Percentiles rank a stretch among this genome's conserved stretches.
phyloP scores from a whole-genome alignment of 2,329 filamentous ascomycete species.

The Claviceps citrina region DNA sequence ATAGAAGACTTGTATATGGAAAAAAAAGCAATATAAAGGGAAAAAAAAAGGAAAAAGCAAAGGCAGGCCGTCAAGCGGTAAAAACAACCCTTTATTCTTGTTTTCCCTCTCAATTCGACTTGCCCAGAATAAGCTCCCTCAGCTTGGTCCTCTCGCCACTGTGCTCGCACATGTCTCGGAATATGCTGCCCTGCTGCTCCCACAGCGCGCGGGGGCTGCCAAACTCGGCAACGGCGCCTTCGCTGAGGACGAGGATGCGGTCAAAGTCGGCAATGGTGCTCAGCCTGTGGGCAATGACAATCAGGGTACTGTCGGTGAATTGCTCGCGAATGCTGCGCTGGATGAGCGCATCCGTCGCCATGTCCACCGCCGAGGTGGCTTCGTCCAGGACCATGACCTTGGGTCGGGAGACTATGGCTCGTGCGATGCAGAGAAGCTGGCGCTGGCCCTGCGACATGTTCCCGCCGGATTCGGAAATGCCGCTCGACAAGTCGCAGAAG shows the following conservation, averaged over 20 bases:
- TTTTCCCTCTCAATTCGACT: not conserved
- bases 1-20: too few relatives aligned
- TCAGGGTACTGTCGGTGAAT: conserved; percentile 50
- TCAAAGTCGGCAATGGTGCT: conserved; percentile 68
- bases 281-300: conserved; percentile 62
- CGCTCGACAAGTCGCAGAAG: conserved; percentile 45
- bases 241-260: conserved; percentile 54
- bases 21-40: too few relatives aligned
- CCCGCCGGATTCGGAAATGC: conserved; percentile 55
- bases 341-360: conserved; percentile 59
- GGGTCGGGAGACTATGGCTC: conserved; percentile 54
- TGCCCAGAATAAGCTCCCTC: conserved; percentile 27
- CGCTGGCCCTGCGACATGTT: conserved; percentile 65
- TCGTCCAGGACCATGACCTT: conserved; percentile 71
- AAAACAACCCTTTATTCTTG: too few relatives aligned
- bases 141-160: conserved; percentile 43
- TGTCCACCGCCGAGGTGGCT: conserved; percentile 65
- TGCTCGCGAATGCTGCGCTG: conserved; percentile 59
- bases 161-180: conserved; percentile 47
- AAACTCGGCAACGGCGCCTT: conserved; percentile 52
- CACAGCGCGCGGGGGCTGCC: conserved; percentile 49
- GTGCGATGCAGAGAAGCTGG: conserved; percentile 60
- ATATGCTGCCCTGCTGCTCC: conserved; percentile 35
- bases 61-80: too few relatives aligned
- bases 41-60: too few relatives aligned